phyloP scores from a whole-genome alignment of 805 yeast species.

The Torulaspora indica region DNA sequence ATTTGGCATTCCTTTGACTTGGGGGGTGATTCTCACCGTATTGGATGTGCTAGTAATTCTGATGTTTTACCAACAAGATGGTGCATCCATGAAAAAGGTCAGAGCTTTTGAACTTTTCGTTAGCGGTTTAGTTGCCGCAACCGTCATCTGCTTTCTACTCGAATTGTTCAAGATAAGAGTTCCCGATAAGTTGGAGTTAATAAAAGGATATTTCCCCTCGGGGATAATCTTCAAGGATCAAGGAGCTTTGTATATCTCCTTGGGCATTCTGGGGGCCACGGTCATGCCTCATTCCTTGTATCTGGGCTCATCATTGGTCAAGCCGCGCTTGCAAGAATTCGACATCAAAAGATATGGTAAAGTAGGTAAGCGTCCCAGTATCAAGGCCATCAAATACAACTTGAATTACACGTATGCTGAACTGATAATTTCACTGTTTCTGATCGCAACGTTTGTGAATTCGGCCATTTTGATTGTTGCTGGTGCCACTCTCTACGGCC shows the following conservation, averaged over 20 bases:
- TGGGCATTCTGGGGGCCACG: slow-evolving; percentile 89
- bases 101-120: slow-evolving; percentile 77
- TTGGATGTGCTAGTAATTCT: slow-evolving; percentile 75
- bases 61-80: slow-evolving; percentile 70
- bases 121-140: slow-evolving; percentile 60
- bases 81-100: slow-evolving; percentile 69
- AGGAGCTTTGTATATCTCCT: slow-evolving; percentile 66
- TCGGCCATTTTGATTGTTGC: slow-evolving; percentile 87
- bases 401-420: slow-evolving; percentile 80
- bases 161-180: slow-evolving; percentile 59
- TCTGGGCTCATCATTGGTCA: slow-evolving; percentile 82
- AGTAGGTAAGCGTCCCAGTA: slow-evolving; percentile 59
- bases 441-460: slow-evolving; percentile 90
- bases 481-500: slow-evolving; percentile 71
- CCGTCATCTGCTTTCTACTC: slow-evolving; percentile 69
- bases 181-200: slow-evolving; percentile 48
- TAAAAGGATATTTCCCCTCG: slow-evolving; percentile 69
- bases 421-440: slow-evolving; percentile 70
- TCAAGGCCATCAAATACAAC: slow-evolving; percentile 73
- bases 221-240: slow-evolving; percentile 53
- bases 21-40: slow-evolving; percentile 76
- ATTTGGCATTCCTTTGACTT: slow-evolving; percentile 63
- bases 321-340: slow-evolving; percentile 72
- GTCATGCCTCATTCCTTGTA: slow-evolving; percentile 92
- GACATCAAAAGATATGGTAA: slow-evolving; percentile 54